Evolutionary conservation across 345 rosid genomes (phyloP).

Genomic region (Euphorbia peplus): DNA sequence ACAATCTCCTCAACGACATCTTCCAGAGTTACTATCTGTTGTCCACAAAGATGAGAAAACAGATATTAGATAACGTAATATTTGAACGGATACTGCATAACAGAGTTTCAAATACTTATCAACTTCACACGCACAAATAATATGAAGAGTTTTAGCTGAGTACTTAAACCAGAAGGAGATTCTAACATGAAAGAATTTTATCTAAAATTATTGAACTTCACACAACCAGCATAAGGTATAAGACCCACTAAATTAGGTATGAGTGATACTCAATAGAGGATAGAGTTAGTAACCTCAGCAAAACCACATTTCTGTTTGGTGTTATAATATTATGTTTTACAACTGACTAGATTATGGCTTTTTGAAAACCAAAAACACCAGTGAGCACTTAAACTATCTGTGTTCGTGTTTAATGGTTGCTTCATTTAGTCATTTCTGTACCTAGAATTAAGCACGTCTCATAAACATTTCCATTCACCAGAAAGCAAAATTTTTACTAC

Average conservation of each 20-base stretch:
- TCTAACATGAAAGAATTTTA: neutral
- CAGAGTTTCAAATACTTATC: neutral
- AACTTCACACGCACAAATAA: conserved; percentile 11
- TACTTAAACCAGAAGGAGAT: neutral
- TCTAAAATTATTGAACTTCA: neutral
- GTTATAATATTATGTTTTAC: neutral
- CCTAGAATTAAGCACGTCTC: neutral
- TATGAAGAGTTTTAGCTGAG: neutral
- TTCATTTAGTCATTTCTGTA: neutral
- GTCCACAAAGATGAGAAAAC: conserved; percentile 15
- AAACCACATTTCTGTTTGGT: neutral
- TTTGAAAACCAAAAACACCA: neutral
- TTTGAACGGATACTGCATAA: neutral
- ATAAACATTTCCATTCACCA: neutral
- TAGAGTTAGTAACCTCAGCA: neutral
- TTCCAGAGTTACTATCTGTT: conserved; percentile 92
- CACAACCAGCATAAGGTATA: neutral
- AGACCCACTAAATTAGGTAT: neutral
- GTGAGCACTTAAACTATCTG: neutral
- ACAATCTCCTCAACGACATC: conserved; percentile 98
- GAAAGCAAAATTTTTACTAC: neutral
- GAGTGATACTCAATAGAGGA: neutral
- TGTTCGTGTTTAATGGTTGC: neutral
- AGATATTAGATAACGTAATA: conserved; percentile 1
- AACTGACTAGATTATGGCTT: neutral